Base-by-base conservation (phyloP, 2,329 filamentous ascomycete genomes). In the Claviceps sp. region DNA sequence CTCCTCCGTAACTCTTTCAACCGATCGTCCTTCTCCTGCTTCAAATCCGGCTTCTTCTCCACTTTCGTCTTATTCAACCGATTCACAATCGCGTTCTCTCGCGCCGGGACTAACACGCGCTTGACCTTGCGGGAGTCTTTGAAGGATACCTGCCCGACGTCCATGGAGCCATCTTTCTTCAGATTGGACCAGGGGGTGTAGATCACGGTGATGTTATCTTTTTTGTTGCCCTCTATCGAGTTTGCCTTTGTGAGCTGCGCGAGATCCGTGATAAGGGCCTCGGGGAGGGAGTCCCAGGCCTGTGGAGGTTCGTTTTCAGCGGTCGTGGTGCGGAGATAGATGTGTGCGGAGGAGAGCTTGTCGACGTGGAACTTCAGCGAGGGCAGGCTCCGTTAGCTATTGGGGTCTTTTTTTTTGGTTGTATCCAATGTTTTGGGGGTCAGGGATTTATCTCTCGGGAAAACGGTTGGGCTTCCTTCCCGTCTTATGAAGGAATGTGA, bases 211-310 rank as follows among this genome's bases (percentile, higher is more conserved):
- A 98, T 75, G 69, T 97, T 97, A 68, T 97, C 91, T 69, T 96
- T 97, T 71, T 98, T 98, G 74, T 98, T 98, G 57, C 93, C 93
- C 74, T 98, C 93, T 61, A 98, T 98, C 53, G 89, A 96, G 71
- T 98, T 98, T 56, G 93, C 93, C 71, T 98, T 98, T 53, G 93
- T 98, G 61, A 98, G 76, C 69, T 98, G 93, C n/a, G 87, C 93
- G 61, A 93, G 89, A 69, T 98, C 93, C 58, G 76, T 79, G 54
- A 98, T 65, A 30, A 98, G 76, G 3, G 80, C 79, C 55, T 81
- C 64, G 0, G 87, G 82, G 54, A 98, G 88, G 44, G 75, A 70
- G 49, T 96, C 89, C 93, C 93, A 98, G 42, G 30, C 30, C 30
- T 34, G 30, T 1, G 9, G 30, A 1, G 78, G 75, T 59, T 93